Evolutionary conservation across 2,329 filamentous ascomycete species (phyloP), one percentile per base, ranked within the genome.

Genomic region (Colletotrichum sojae): DNA sequence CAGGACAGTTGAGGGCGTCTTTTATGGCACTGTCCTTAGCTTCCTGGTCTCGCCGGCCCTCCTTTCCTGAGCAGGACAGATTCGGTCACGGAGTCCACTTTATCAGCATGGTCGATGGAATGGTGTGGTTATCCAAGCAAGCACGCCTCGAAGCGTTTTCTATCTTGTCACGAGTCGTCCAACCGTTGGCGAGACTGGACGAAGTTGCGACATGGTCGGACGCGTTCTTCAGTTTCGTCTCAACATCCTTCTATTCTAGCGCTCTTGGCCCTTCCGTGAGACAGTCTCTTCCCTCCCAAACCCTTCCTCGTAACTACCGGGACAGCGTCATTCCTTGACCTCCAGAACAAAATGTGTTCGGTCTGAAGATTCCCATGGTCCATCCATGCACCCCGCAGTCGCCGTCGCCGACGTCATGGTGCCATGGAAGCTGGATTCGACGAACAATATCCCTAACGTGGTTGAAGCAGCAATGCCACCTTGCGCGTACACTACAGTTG

Each of bases 191-290:
- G 36, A 59, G 56, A 67, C 55, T 56, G 51, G 67, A 67, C 63
- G 67, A 69, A 69, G 55, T 54, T 67, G 67, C 67, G 57, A 67
- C 67, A 69, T 46, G 62, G 57, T 69, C 67, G 56, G 67, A 61
- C 63, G 67, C 62, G 67, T 66, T 57, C 51, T 16, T 67, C 45
- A 20, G 67, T 69, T 69, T 69, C 67, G 67, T 69, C 67, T 69
- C 51, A 67, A 55, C 55, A 55, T 61, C 12, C 40, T 63, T 46
- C 62, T 45, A 60, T 60, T 54, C 56, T 25, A 46, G 55, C 51
- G 16, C 49, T 59, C 61, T 56, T 60, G 51, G 62, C 62, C 40
- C 43, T 67, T 46, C 20, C 56, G 39, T 46, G 49, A 67, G 55
- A 56, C 67, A 67, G 49, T 54, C 22, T 62, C 49, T 18, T n/a